Evolutionary conservation across 164 flowering plant species (phyloP), one percentile per base, ranked within the genome.

Genomic region (Piper longum): DNA sequence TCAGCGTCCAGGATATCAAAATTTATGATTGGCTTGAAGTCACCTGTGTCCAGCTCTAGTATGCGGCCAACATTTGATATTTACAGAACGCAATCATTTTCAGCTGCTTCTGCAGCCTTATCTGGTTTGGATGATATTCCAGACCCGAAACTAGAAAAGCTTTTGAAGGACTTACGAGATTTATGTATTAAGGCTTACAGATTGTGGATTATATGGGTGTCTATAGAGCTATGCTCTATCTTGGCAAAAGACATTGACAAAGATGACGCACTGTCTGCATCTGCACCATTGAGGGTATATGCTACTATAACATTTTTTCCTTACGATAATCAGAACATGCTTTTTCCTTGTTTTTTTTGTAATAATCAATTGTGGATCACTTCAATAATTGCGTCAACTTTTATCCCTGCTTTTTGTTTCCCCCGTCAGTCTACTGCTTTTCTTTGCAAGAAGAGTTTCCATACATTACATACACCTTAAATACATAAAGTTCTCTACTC

Each of bases 131-230:
- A 75, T 67, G 95, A 88, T 66, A 81, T 65, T 63, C 68, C 82
- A 62, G 85, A 85, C 77, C 84, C 92, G 48, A 85, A 83, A 66
- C 85, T 88, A 40, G 89, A 85, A 63, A 87, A 85, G 68, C 78
- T 95, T 57, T 70, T 54, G 62, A 75, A 58, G 68, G 67, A 59
- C 60, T 78, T 77, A 4, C 75, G 82, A 70, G 97, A 87, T 68
- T 86, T 91, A 56, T 83, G 87, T 70, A 78, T 88, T 55, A 78
- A 72, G 79, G 95, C 99, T 68, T 85, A 95, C 59, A 70, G 70
- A 59, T 77, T 93, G 77, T 95, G 99, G 99, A 91, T 91, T 68
- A 74, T 80, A 45, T 95, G 95, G 95, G 79, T 91, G 13, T 81
- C 91, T 13, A 71, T 78, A 75, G 95, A 91, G 78, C 85, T 95